Percentiles rank a stretch among this genome's conserved stretches.
phyloP scores from a whole-genome alignment of 2,329 filamentous ascomycete species.

The Xylariaceae sp. region DNA sequence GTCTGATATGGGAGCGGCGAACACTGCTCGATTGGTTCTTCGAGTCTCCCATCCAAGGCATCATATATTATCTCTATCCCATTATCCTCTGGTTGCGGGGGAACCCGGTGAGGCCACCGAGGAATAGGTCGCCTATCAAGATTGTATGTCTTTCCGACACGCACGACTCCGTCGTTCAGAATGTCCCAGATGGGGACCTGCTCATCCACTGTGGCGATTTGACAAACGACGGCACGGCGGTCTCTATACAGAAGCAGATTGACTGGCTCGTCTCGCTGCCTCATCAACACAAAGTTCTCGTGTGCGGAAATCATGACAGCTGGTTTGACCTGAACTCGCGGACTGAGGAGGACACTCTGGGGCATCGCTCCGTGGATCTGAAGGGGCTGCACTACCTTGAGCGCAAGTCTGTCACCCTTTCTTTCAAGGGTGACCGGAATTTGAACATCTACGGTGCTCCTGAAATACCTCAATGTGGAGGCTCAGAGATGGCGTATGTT shows the following conservation, averaged over 20 bases:
- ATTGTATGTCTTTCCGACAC: conserved; percentile 93
- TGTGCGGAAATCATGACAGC: conserved; percentile 89
- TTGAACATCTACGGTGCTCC: conserved; percentile 82
- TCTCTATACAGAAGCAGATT: conserved; percentile 80
- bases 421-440: conserved; percentile 64
- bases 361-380: conserved; percentile 65
- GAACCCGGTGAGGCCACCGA: conserved; percentile 64
- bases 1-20: conserved; percentile 54
- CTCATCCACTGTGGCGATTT: conserved; percentile 92
- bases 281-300: conserved; percentile 80
- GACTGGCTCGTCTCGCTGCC: conserved; percentile 81
- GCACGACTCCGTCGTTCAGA: conserved; percentile 66
- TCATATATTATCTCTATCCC: conserved; percentile 68
- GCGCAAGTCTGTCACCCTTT: conserved; percentile 68
- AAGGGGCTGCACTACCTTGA: conserved; percentile 78
- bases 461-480: conserved; percentile 79
- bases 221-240: conserved; percentile 72
- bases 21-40: conserved; percentile 69
- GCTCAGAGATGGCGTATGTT: conserved; percentile 66
- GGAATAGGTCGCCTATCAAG: conserved; percentile 64
- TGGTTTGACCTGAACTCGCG: conserved; percentile 77
- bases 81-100: conserved; percentile 73
- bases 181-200: conserved; percentile 80
- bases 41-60: conserved; percentile 69
- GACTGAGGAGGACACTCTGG: conserved; percentile 59